Evolutionary conservation across 192 early-diverging fungal genomes (phyloP).

Genomic region (Chytriomyces hyalinus): DNA sequence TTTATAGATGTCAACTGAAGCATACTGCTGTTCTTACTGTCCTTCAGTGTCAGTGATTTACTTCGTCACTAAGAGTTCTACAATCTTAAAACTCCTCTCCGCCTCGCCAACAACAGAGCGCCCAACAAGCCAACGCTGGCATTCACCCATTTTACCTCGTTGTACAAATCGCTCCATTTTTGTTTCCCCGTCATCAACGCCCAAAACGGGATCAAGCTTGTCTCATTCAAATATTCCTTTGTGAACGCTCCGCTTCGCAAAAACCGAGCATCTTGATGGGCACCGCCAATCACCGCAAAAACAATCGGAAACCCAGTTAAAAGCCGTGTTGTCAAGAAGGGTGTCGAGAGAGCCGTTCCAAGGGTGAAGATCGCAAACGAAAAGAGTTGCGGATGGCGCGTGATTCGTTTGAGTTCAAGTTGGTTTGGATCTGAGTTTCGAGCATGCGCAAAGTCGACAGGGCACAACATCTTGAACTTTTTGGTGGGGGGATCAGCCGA

Average conservation of each 20-base stretch:
- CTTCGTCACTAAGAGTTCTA: too few relatives aligned
- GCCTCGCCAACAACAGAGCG: slow-evolving; percentile 21
- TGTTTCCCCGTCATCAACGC: slow-evolving; percentile 37
- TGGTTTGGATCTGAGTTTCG: slow-evolving; percentile 13
- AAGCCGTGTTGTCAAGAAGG: slow-evolving; percentile 27
- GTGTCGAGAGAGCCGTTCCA: slow-evolving; percentile 34
- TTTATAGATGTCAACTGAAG: too few relatives aligned
- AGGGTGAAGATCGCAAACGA: slow-evolving; percentile 33
- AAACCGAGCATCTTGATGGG: slow-evolving; percentile 44
- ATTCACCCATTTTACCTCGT: slow-evolving; percentile 43
- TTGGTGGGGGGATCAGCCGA: background rate
- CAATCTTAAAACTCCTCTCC: background rate
- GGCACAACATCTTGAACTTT: slow-evolving; percentile 19
- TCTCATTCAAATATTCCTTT: slow-evolving; percentile 6
- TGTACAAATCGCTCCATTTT: slow-evolving; percentile 23
- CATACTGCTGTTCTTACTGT: too few relatives aligned
- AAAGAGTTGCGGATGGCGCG: slow-evolving; percentile 40
- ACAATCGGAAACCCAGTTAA: slow-evolving; percentile 42
- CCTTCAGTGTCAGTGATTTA: too few relatives aligned
- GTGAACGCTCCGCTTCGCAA: slow-evolving; percentile 18
- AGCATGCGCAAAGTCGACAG: slow-evolving; percentile 26
- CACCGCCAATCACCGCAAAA: slow-evolving; percentile 46
- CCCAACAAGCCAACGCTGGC: slow-evolving; percentile 29
- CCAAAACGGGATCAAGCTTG: slow-evolving; percentile 42
- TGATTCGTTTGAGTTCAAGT: slow-evolving; percentile 34